Base-by-base conservation (phyloP, 129 eudicot species). In the Logfia minima region DNA sequence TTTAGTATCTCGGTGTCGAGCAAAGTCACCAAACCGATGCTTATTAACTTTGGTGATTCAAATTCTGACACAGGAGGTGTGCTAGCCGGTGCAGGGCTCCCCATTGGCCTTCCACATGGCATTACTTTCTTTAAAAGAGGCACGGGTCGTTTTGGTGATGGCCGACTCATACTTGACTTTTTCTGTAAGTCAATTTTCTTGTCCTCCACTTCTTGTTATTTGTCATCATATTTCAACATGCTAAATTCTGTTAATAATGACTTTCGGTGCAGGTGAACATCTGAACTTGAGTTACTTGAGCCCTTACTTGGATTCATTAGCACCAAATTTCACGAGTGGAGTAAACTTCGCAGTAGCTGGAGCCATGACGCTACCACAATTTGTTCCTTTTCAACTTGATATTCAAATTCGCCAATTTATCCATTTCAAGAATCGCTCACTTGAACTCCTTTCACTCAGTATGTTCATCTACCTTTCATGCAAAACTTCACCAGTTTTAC, bases 281-380 rank as follows among this genome's bases (percentile, higher is more conserved):
- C 24, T 83, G 23, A 72, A 83, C 4, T 26, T 83, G 81, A 67
- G 86, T 53, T 73, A 78, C 45, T 58, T 83, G 80, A 72, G 79
- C 62, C 83, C 86, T 13, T 83, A 83, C 73, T 31, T 83, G 79
- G 86, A 83, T 11, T 77, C 86, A 23, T 22, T 83, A 55, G 86
- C 86, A n/a, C 86, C 86, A 73, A 83, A 83, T 71, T 83, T 83
- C 80, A 83, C 86, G 7, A 83, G 83, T 77, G 86, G 86, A 26
- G 83, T 83, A 66, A 83, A 83, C 64, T 83, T 83, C 66, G 86
- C 86, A 45, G 83, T 83, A 72, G 67, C 83, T 35, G 86, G 86
- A 39, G 86, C 86, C 31, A 83, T 78, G 86, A 83, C 86, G 43
- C 52, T 56, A 43, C 86, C 86, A 60, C 79, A 83, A 11, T 83